Evolutionary conservation across 768 basidiomycete species (phyloP), one percentile per base, ranked within the genome.

Genomic region (Russula griseocarnosa): DNA sequence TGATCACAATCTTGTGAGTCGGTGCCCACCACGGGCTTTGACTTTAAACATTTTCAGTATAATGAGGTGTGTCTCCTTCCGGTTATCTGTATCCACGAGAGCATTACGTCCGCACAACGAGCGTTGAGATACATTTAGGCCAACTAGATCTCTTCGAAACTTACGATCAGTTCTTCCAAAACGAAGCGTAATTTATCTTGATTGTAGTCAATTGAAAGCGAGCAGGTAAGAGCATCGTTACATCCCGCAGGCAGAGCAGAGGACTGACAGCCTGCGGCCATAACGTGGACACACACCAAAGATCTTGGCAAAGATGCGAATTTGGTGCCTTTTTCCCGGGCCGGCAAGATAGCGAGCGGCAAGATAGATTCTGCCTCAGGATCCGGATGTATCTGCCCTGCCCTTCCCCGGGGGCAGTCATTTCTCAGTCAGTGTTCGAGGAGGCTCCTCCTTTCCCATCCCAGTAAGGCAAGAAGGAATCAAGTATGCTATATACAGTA

Each of bases 61-160:
- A 32, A 52, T 59, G 22, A 7, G 30, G 44, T n/a, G 44, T n/a
- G 44, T 38, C 51, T 32, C 34, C 50, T 46, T 58, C 30, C 51
- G 30, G 38, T 24, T 9, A 32, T 54, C 44, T 18, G 22, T 34
- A 22, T 20, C 22, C 55, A 34, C 30, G 16, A 51, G 50, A 34
- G n/a, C 34, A 10, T 54, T n/a, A 59, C 24, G n/a, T 59, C 58
- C 63, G 63, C 58, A 55, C 58, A 49, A 65, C 14, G 26, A 30
- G 44, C 42, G 26, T 40, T 26, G 24, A 30, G 47, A 49, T 3
- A 14, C 13, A 44, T 46, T 10, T 24, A 28, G 38, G 44, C n/a
- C 57, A 34, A 34, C 24, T 40, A 36, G 11, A 51, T 40, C n/a
- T 22, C 9, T 46, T 47, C 28, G 42, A 36, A 34, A 14, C 24